Base-by-base conservation (phyloP, 202 grass and related monocot species). In the Schoenoplectus triqueter region DNA sequence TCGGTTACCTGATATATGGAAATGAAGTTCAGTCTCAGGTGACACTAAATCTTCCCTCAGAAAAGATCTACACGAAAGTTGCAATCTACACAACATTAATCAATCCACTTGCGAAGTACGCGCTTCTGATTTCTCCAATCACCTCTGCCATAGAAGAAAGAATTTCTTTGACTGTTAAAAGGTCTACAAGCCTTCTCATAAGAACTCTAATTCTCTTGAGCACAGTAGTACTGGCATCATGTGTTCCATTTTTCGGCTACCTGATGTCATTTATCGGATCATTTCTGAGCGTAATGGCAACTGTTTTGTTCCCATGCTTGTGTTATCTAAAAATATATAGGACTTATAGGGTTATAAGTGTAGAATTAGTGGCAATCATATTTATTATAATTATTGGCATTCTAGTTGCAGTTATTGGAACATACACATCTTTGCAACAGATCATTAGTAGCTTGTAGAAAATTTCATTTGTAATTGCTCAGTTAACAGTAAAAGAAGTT, bases 251-350 rank as follows among this genome's bases (percentile, higher is more conserved):
- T 82, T 94, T 94, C 18, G 92, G 90, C 80, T 90, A 90, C 83
- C 84, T 97, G 69, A 88, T 94, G 91, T 87, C 88, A 2, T 86
- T 94, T 82, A 92, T 90, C 0, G 90, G 90, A 5, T 97, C 94
- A 2, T 92, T 85, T 13, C 82, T 94, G 20, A 90, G 84, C 15
- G 80, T 92, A 77, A 90, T 81, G 17, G 90, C 82, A 7, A 85
- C 87, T 6, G 79, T 90, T 49, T 56, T 94, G 64, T 91, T 97
- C 73, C 91, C 91, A 3, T 94, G 94, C 41, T 3, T 91, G 0
- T 83, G 94, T 74, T 97, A 94, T 79, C 88, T 97, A 18, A 89
- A 77, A 87, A 92, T 94, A 69, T 92, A 86, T 69, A 70, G 3
- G 90, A 56, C 39, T 11, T 66, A 54, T 56, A 86, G 70, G 10